Evolutionary conservation across 768 basidiomycete species (phyloP), one percentile per base, ranked within the genome.

Genomic region (Psilocybe cyanescens): DNA sequence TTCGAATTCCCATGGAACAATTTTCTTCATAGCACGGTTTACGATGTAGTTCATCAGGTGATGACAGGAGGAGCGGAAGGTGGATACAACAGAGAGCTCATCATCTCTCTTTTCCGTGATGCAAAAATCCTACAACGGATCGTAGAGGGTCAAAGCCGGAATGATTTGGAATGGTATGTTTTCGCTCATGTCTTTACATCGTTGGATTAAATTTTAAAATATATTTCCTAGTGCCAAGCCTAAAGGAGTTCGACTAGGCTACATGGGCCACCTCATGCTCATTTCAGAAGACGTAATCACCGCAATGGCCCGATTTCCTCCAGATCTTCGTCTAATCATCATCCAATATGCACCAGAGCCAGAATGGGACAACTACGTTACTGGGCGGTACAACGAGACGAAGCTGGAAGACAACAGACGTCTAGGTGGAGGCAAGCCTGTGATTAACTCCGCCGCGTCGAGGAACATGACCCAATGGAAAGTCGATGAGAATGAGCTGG

Each of bases 1-100:
- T 98, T 98, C 72, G 89, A 91, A 62, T 97, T 90, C 69, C 95
- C 96, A 0, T 94, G 93, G 90, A 98, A 99, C 76, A 98, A 99
- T 72, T 99, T 99, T 73, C 77, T 99, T 31, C 97, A 99, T 72
- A 95, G 93, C 68, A 90, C 95, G 31, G 94, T 97, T 16, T 99
- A 99, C 71, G 97, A 99, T 72, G 79, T 97, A 60, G 81, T 99
- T 1, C 97, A 99, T 71, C 97, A 99, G 73, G 89, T 99, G 48
- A 82, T 99, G 58, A 96, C 92, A 1, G 96, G 95, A 12, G 86
- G 88, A 28, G 83, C 95, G 19, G 92, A 95, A 48, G 80, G 81
- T n/a, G 89, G 92, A 3, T 81, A 86, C 55, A 97, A 97, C 69
- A 86, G 93, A 59, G 90, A 95, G 65, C 82, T 99, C 33, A 88